These are phyloP conservation scores for Colletotrichum spaethianum DNA, from an alignment of 2,329 filamentous ascomycete species.

Conservation along the genomic window DNA sequence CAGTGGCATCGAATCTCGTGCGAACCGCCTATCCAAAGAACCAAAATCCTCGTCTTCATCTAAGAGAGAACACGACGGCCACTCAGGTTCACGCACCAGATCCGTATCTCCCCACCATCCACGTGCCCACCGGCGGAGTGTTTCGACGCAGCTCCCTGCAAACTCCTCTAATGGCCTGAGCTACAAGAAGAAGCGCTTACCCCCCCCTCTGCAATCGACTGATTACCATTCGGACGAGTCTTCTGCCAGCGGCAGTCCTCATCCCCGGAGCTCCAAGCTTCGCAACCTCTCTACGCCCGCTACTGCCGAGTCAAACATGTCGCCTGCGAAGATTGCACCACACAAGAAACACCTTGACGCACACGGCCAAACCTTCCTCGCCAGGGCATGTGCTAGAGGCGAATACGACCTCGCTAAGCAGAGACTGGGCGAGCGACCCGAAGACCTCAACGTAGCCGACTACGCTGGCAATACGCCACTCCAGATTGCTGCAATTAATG, in stretches of 20 bases:
- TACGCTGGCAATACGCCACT: conserved; percentile 97
- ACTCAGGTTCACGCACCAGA: conserved; percentile 47
- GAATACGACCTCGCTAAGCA: conserved; percentile 85
- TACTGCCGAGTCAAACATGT: conserved; percentile 72
- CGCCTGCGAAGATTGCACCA: conserved; percentile 77
- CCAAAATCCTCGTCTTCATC: conserved; percentile 50
- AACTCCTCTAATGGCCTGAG: conserved; percentile 68
- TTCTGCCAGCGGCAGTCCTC: conserved; percentile 72
- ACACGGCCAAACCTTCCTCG: conserved; percentile 90
- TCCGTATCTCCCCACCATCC: conserved; percentile 74
- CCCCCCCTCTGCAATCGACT: conserved; percentile 72
- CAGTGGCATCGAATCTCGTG: conserved; percentile 28
- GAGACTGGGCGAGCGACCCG: conserved; percentile 82
- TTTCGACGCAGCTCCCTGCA: conserved; percentile 73
- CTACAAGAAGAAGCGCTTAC: conserved; percentile 73
- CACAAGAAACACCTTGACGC: conserved; percentile 93
- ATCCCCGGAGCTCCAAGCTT: conserved; percentile 70
- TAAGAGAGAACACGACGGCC: conserved; percentile 52
- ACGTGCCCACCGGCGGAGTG: conserved; percentile 73
- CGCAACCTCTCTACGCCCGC: conserved; percentile 69
- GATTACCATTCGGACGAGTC: conserved; percentile 80
- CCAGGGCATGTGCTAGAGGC: conserved; percentile 89
- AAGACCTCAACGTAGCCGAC: conserved; percentile 90
- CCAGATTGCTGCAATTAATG: conserved; percentile 92
- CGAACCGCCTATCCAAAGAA: conserved; percentile 44